A percentile compares a stretch with the other conserved stretches of the same genome.
Evolutionary conservation across 225 moss, liverwort and hornwort genomes (phyloP).

Genomic region (Marchantia polymorpha): DNA sequence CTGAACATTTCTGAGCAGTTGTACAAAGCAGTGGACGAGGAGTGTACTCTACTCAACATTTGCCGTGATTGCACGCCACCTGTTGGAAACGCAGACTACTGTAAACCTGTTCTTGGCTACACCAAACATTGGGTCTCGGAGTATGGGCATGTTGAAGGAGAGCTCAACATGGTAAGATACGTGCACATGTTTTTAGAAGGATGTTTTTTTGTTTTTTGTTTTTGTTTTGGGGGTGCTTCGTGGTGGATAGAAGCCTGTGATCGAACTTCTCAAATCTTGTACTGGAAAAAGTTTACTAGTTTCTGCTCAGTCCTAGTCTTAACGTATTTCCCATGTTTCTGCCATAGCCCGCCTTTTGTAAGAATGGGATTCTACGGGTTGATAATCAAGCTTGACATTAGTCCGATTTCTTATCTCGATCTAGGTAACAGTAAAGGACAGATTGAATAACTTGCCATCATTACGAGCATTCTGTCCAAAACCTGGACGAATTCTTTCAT

Average conservation of each 20-base stretch:
- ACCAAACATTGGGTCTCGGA: conserved; percentile 65
- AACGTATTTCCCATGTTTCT: not conserved
- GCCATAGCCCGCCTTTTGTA: not conserved
- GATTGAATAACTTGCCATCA: no score
- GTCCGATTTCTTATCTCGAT: no score
- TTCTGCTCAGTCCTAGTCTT: not conserved
- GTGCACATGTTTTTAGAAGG: not conserved
- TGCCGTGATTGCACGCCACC: conserved; percentile 82
- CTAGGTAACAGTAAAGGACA: no score
- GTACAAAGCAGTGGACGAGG: conserved; percentile 74
- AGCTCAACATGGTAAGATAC: conserved; percentile 58
- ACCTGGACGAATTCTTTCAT: no score
- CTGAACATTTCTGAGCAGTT: conserved; percentile 44
- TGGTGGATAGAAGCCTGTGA: no score
- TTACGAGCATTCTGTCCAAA: no score
- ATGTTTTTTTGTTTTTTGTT: not conserved
- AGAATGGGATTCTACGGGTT: no score
- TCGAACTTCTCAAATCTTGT: not conserved
- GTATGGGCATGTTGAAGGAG: conserved; percentile 64
- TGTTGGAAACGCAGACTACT: conserved; percentile 45
- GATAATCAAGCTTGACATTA: no score
- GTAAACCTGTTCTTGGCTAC: conserved; percentile 54
- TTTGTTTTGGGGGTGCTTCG: no score
- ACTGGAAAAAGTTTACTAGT: not conserved
- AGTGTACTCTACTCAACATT: conserved; percentile 70